These are phyloP conservation scores for Streptanthus diversifolius DNA, from an alignment of 345 rosid species.

Conservation along the genomic window DNA sequence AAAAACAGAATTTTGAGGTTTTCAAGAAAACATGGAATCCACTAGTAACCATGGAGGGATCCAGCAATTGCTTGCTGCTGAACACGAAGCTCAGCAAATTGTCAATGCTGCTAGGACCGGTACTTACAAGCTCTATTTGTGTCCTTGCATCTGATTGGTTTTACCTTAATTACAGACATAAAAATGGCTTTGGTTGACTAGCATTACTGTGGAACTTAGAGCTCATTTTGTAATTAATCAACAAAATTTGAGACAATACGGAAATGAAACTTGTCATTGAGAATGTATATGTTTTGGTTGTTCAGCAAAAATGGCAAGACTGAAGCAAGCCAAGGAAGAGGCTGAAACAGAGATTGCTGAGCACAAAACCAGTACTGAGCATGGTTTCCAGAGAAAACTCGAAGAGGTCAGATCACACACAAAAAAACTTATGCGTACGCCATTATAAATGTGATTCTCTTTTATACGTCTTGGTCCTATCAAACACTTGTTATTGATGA, in stretches of 20 bases:
- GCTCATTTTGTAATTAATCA: not conserved
- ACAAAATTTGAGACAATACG: not conserved
- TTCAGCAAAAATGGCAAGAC: constrained; percentile 68
- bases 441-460: not conserved
- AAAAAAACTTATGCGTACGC: not conserved
- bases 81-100: constrained; percentile 83
- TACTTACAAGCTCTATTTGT: constrained; percentile 4
- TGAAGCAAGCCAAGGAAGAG: constrained; percentile 88
- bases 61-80: constrained; percentile 84
- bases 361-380: constrained; percentile 63
- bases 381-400: constrained; percentile 63
- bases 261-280: not conserved
- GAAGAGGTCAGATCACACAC: constrained; percentile 71
- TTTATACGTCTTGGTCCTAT: not conserved
- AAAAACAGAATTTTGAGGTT: not conserved
- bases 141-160: not conserved
- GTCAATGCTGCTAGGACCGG: constrained; percentile 67
- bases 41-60: constrained; percentile 70
- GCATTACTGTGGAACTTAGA: not conserved
- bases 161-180: not conserved
- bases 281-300: not conserved
- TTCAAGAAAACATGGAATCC: constrained; percentile 43
- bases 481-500: constrained; percentile 8
- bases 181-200: not conserved
- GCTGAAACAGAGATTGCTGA: constrained; percentile 69